phyloP scores from a whole-genome alignment of 345 rosid genomes.

The Euphorbia peplus region DNA sequence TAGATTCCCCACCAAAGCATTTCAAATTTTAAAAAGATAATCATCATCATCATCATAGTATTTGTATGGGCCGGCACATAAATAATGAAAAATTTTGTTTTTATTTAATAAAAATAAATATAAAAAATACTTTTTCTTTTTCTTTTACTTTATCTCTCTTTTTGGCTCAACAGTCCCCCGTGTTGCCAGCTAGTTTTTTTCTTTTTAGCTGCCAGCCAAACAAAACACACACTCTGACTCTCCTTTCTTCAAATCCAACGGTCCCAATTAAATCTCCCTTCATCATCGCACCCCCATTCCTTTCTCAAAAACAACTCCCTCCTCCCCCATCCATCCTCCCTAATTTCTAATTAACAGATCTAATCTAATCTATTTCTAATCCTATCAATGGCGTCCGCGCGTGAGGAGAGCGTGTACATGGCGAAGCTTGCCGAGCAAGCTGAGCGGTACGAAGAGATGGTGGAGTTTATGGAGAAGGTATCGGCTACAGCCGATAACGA shows the following conservation, averaged over 20 bases:
- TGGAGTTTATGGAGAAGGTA: conserved; percentile 87
- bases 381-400: conserved; percentile 49
- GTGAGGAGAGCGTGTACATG: conserved; percentile 84
- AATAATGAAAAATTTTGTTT: no score
- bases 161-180: conserved; percentile 14
- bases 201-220: conserved; percentile 12
- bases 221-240: background rate
- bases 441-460: conserved; percentile 96
- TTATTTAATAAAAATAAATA: background rate
- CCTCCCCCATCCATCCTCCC: background rate
- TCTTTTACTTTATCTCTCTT: conserved; percentile 5
- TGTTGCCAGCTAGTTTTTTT: conserved; percentile 32
- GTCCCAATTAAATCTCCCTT: conserved; percentile 32
- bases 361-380: background rate
- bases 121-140: background rate
- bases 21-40: background rate
- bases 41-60: no score
- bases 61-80: no score
- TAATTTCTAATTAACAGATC: conserved; percentile 15
- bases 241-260: conserved; percentile 42
- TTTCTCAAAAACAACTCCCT: background rate
- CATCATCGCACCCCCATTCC: conserved; percentile 24
- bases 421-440: conserved; percentile 96
- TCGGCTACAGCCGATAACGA: conserved; percentile 50
- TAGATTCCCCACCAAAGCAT: background rate